Conservation (phyloP, 176 grass and related monocot species). For the Poa annua region DNA sequence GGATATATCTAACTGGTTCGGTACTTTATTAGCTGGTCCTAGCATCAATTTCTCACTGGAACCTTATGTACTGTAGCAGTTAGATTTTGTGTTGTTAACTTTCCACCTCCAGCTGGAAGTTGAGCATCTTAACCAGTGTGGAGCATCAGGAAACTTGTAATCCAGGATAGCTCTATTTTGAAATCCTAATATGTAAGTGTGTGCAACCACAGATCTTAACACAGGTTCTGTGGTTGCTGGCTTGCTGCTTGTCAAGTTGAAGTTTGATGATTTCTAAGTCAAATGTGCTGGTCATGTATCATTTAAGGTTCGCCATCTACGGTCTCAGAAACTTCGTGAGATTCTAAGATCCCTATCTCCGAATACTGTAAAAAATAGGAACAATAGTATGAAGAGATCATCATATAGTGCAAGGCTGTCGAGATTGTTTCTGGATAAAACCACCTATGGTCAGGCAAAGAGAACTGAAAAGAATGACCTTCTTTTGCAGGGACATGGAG, state of each 20-base stretch:
- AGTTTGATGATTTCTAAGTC: background rate
- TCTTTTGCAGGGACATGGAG: background rate
- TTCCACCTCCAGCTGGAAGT: background rate
- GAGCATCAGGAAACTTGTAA: constrained; percentile 7
- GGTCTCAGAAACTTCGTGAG: no score
- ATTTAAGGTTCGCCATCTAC: no score
- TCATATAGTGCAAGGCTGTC: background rate
- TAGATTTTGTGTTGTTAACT: background rate
- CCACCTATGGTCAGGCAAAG: background rate
- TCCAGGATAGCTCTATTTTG: background rate
- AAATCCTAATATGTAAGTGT: background rate
- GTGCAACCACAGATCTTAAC: background rate
- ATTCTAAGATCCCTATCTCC: background rate
- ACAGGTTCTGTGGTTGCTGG: background rate
- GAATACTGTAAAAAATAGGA: background rate
- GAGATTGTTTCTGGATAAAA: background rate
- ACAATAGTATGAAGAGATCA: background rate
- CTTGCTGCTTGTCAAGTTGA: background rate
- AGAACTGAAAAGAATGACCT: background rate
- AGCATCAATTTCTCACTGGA: background rate
- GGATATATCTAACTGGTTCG: background rate
- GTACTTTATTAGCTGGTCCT: background rate
- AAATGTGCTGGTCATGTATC: background rate
- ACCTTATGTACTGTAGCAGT: background rate
- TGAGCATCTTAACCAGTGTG: background rate